These are phyloP conservation scores for Apiospora koreana DNA, from an alignment of 2,329 filamentous ascomycete species.

Conservation along the genomic window DNA sequence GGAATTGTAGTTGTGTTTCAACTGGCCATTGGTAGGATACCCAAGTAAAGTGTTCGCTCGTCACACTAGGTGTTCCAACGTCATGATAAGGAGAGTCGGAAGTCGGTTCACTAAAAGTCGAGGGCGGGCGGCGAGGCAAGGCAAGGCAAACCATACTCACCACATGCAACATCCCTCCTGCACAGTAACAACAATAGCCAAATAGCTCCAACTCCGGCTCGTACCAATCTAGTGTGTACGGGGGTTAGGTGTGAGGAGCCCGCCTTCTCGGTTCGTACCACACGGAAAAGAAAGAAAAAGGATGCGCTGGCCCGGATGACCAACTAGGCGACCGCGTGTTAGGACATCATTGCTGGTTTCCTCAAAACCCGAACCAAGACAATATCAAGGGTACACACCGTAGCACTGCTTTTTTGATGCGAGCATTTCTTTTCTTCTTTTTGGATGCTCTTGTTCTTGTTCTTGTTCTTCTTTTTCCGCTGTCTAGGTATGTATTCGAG, in stretches of 20 bases:
- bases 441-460: background rate
- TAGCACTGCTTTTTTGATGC: too few species aligned
- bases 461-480: background rate
- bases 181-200: background rate
- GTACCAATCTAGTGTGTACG: background rate
- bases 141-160: background rate
- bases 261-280: background rate
- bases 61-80: background rate
- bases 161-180: background rate
- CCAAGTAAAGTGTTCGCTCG: background rate
- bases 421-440: background rate
- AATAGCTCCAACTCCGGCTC: background rate
- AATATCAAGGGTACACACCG: background rate
- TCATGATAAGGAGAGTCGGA: background rate
- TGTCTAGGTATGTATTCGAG: background rate
- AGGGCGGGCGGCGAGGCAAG: background rate
- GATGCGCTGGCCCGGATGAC: background rate
- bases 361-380: slow-evolving; percentile 1
- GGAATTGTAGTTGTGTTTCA: background rate
- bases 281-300: background rate
- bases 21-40: too few species aligned
- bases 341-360: background rate
- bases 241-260: background rate
- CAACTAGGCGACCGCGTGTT: slow-evolving; percentile 1
- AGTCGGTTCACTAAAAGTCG: background rate